Evolutionary conservation across 257 asterid species (phyloP).

Genomic region (Solanum chilense): DNA sequence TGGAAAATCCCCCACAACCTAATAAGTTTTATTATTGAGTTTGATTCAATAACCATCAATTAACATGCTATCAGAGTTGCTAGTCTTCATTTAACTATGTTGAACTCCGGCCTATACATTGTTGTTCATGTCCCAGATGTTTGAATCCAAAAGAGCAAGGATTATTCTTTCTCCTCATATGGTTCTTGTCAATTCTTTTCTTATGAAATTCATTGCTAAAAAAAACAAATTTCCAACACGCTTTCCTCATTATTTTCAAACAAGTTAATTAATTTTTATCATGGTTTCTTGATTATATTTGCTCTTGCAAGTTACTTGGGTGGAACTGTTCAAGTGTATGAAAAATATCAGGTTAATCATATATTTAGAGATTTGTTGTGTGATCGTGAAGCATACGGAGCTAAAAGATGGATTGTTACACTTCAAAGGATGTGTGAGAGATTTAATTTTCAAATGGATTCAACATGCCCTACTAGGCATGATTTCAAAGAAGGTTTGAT

Average conservation of each 20-base stretch:
- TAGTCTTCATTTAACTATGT: background rate
- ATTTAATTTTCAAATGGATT: conserved; percentile 27
- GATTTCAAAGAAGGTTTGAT: conserved; percentile 44
- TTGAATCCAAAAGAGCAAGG: background rate
- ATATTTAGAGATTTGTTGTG: conserved; percentile 45
- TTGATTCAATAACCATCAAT: background rate
- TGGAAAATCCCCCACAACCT: background rate
- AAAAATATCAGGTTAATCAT: conserved; percentile 35
- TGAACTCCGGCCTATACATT: background rate
- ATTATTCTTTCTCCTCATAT: background rate
- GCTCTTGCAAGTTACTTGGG: conserved; percentile 51
- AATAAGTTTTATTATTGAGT: background rate
- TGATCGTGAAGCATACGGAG: conserved; percentile 55
- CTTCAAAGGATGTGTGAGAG: conserved; percentile 65
- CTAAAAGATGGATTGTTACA: conserved; percentile 49
- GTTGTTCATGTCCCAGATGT: background rate
- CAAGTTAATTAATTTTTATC: background rate
- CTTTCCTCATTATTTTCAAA: background rate
- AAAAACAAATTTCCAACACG: background rate
- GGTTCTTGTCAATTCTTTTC: background rate
- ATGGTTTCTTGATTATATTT: background rate
- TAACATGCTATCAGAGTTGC: background rate
- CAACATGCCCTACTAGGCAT: conserved; percentile 10
- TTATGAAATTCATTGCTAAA: background rate
- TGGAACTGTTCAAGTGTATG: conserved; percentile 73